phyloP scores from a whole-genome alignment of 2,329 filamentous ascomycete species.

The Stachybotrys elegans region DNA sequence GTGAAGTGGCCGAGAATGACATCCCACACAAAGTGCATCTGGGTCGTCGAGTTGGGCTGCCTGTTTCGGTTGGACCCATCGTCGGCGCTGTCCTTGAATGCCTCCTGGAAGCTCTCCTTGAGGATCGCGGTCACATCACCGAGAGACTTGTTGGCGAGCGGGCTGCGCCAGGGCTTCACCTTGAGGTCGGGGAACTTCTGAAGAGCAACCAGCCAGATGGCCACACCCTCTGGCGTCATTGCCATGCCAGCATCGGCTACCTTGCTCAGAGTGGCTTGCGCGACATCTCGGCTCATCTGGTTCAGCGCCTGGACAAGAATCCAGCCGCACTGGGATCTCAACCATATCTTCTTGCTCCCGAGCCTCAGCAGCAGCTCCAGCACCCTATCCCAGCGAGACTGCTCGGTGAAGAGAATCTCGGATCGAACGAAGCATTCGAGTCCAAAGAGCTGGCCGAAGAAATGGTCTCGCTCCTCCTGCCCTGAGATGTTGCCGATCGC shows the following conservation, averaged over 20 bases:
- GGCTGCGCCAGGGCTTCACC: slow-evolving; percentile 72
- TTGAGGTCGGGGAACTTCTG: slow-evolving; percentile 59
- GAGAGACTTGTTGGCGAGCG: slow-evolving; percentile 64
- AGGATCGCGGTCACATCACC: slow-evolving; percentile 68
- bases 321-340: slow-evolving; percentile 82
- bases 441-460: slow-evolving; percentile 82
- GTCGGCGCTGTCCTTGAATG: slow-evolving; percentile 38
- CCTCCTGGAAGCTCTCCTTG: slow-evolving; percentile 63
- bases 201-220: slow-evolving; percentile 74
- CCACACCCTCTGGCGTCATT: slow-evolving; percentile 82
- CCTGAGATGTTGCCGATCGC: slow-evolving; percentile 48
- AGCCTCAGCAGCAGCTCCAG: slow-evolving; percentile 69
- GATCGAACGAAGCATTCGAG: slow-evolving; percentile 82
- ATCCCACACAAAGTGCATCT: slow-evolving; percentile 85
- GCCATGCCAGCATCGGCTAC: slow-evolving; percentile 62
- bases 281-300: slow-evolving; percentile 54
- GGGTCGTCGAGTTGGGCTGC: slow-evolving; percentile 72
- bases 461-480: slow-evolving; percentile 81
- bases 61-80: slow-evolving; percentile 41
- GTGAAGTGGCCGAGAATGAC: slow-evolving; percentile 59
- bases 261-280: slow-evolving; percentile 56
- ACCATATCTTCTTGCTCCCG: slow-evolving; percentile 78
- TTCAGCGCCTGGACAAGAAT: slow-evolving; percentile 69
- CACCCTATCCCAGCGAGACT: slow-evolving; percentile 60
- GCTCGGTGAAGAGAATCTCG: slow-evolving; percentile 59